Base-by-base conservation (phyloP, 495 filamentous ascomycete species). In the Neurospora sp. region DNA sequence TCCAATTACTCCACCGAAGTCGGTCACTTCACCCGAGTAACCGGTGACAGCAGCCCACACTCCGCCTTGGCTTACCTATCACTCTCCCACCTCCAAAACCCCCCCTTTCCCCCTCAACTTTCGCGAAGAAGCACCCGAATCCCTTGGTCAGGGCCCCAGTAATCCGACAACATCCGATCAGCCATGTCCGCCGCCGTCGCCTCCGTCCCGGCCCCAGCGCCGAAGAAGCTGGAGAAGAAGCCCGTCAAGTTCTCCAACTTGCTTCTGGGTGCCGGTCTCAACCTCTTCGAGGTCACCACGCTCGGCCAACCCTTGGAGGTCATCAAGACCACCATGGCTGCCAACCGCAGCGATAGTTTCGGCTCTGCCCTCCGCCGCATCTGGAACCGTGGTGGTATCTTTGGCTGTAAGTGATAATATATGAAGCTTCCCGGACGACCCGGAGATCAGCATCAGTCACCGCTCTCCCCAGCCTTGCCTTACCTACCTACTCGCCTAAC, bases 191-290 rank as follows among this genome's bases (percentile, higher is more conserved):
- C 85, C 79, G 81, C 85, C 81, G 85, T 89, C 81, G 83, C 84
- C 82, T 80, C 86, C 76, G 79, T 84, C 73, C 80, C 86, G 73
- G 85, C 88, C 79, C 85, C 87, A 78, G 69, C 81, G 75, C 79
- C 82, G 78, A 75, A 77, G 37, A 86, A 81, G 84, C 85, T 94
- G 77, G 94, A 97, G 91, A 98, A 98, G 92, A 98, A 99, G 89
- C 96, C 96, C 74, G 90, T 99, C 87, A 98, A 97, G 89, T 98
- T 98, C 89, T 97, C 94, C 86, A 99, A 98, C 85, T 84, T 99
- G 87, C 86, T 99, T 78, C 87, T 99, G 79, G 96, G 96, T 76
- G 96, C 93, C 78, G 95, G 95, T 68, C 87, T 99, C 84, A 98
- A 99, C 86, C 87, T 99, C 90, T 98, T 97, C 81, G 95, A 97